These are phyloP conservation scores for Hypoxylon sp. DNA, from an alignment of 2,329 filamentous ascomycete genomes.

Conservation along the genomic window DNA sequence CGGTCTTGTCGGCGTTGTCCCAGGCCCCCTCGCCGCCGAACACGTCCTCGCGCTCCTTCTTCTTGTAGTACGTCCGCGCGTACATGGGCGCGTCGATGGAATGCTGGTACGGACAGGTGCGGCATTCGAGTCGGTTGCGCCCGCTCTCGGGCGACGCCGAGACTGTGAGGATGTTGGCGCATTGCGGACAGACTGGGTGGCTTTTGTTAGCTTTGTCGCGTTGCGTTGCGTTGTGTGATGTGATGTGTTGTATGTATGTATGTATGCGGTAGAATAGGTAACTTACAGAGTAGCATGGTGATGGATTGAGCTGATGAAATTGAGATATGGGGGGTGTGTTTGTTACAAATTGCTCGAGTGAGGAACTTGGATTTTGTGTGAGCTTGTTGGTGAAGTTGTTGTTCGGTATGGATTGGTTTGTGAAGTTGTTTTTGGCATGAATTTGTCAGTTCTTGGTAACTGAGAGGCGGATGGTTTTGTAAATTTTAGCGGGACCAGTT, in stretches of 20 bases:
- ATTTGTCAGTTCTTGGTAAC: not conserved
- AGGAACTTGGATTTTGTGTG: not conserved
- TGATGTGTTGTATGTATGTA: no score
- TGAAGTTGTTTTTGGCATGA: conserved; percentile 1
- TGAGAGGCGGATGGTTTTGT: conserved; percentile 49
- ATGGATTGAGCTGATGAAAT: conserved; percentile 1
- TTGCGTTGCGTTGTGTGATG: no score
- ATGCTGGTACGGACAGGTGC: conserved; percentile 94
- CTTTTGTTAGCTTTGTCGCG: conserved; percentile 11
- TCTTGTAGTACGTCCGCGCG: conserved; percentile 85
- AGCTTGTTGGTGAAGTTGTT: conserved; percentile 2
- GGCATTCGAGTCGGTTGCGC: conserved; percentile 91
- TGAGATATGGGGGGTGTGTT: not conserved
- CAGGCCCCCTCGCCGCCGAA: conserved; percentile 90
- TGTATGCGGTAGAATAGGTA: not conserved
- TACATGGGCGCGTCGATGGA: conserved; percentile 84
- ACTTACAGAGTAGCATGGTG: conserved; percentile 77
- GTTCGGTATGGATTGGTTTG: not conserved
- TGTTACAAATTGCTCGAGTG: not conserved
- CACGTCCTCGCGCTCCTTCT: conserved; percentile 90
- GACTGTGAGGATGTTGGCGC: conserved; percentile 87
- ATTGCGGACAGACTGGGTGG: conserved; percentile 80
- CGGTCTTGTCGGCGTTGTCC: conserved; percentile 90
- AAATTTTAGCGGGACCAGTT: conserved; percentile 32
- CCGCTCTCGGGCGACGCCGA: conserved; percentile 67